Percentiles rank a stretch among this genome's conserved stretches.
Evolutionary conservation across 2,329 filamentous ascomycete species (phyloP).

Genomic region (Hypoxylon sp.): DNA sequence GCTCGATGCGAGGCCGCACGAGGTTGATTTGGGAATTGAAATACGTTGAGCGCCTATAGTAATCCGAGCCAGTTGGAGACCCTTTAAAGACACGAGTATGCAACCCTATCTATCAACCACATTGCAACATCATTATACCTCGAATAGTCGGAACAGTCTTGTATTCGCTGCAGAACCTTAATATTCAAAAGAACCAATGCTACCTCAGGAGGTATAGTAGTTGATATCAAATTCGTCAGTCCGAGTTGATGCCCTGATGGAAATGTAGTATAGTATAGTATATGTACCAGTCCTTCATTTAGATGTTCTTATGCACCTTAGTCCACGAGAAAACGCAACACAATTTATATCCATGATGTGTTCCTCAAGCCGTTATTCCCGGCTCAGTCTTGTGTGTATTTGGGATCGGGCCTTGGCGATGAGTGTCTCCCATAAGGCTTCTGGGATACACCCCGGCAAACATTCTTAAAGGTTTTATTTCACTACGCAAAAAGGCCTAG

Average conservation of each 20-base stretch:
- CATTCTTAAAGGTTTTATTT: background rate
- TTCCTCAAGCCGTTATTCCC: constrained; percentile 24
- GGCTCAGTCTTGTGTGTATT: constrained; percentile 16
- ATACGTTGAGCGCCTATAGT: constrained; percentile 17
- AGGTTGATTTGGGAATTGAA: constrained; percentile 32
- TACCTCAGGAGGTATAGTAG: background rate
- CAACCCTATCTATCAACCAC: constrained; percentile 34
- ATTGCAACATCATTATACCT: constrained; percentile 8
- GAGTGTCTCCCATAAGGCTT: constrained; percentile 22
- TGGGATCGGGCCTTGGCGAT: constrained; percentile 25
- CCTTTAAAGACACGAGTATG: constrained; percentile 35
- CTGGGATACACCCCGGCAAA: constrained; percentile 4
- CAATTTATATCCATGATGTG: constrained; percentile 1
- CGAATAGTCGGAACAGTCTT: background rate
- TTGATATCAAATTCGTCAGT: background rate
- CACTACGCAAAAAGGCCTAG: background rate
- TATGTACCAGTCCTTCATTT: background rate
- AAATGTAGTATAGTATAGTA: background rate
- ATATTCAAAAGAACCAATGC: background rate
- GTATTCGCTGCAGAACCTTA: constrained; percentile 18
- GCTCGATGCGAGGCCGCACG: constrained; percentile 36
- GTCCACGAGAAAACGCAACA: constrained; percentile 4
- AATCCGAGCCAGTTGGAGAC: constrained; percentile 40
- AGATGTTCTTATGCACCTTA: background rate
- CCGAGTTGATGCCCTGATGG: background rate